These are phyloP conservation scores for Clarireedia hainanense DNA, from an alignment of 2,329 filamentous ascomycete genomes.

Conservation along the genomic window DNA sequence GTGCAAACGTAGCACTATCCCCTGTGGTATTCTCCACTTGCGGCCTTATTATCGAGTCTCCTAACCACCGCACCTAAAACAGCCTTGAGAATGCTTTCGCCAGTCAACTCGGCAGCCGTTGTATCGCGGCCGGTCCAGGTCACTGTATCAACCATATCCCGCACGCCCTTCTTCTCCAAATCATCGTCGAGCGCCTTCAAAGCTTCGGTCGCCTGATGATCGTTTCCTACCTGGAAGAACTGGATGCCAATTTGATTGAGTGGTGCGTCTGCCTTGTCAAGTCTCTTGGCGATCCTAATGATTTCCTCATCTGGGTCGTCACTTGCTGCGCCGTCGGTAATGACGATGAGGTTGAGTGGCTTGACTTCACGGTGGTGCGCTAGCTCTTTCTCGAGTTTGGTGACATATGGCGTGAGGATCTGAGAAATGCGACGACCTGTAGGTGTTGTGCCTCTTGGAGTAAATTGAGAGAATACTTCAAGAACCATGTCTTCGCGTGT, in stretches of 20 bases:
- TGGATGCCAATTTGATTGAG: constrained; percentile 84
- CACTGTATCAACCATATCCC: constrained; percentile 91
- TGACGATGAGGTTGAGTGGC: constrained; percentile 83
- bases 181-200: constrained; percentile 71
- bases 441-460: constrained; percentile 60
- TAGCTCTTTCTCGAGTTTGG: constrained; percentile 38
- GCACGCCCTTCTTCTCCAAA: constrained; percentile 48
- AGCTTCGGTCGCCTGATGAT: constrained; percentile 54
- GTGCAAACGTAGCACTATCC: background rate
- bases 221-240: constrained; percentile 88
- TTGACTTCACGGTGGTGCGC: constrained; percentile 43
- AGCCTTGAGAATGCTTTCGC: constrained; percentile 69
- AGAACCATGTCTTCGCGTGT: constrained; percentile 48
- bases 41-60: constrained; percentile 42
- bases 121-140: constrained; percentile 50
- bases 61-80: constrained; percentile 72
- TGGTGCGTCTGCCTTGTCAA: constrained; percentile 63
- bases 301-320: constrained; percentile 73
- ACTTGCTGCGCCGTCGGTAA: constrained; percentile 78
- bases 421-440: constrained; percentile 63
- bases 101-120: constrained; percentile 43
- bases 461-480: constrained; percentile 60
- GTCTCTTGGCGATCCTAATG: constrained; percentile 55
- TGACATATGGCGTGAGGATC: constrained; percentile 68
- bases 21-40: background rate